Conservation (phyloP, 148 eudicot genomes). For the Fagopyrum tataricum region DNA sequence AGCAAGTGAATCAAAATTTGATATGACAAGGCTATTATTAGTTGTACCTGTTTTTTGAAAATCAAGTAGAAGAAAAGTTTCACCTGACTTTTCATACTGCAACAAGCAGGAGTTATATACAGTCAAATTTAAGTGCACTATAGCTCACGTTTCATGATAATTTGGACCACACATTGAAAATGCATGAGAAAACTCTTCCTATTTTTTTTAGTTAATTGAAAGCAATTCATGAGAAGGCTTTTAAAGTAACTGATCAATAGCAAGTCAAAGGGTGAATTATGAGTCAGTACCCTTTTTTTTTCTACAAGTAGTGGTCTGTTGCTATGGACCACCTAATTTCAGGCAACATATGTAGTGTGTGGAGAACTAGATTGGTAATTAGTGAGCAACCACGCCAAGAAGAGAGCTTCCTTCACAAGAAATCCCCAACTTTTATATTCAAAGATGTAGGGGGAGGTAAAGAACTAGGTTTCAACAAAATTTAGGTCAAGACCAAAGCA, state of each 20-base stretch:
- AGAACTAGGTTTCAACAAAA: background rate
- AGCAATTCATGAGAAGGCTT: background rate
- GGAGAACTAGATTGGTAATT: background rate
- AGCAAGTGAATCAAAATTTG: background rate
- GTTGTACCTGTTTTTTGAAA: background rate
- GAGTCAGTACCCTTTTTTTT: background rate
- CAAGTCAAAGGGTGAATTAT: constrained; percentile 10
- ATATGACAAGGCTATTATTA: constrained; percentile 2
- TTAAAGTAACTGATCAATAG: constrained; percentile 2
- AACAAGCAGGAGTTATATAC: background rate
- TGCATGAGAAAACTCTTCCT: background rate
- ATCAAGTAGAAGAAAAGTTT: background rate
- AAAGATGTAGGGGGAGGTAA: background rate
- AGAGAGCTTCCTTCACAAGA: constrained; percentile 7
- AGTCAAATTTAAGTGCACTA: background rate
- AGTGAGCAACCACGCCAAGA: background rate
- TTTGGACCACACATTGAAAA: constrained; percentile 5
- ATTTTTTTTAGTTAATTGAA: background rate
- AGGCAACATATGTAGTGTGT: constrained; percentile 8
- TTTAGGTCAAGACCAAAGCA: too few relatives aligned
- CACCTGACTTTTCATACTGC: constrained; percentile 9
- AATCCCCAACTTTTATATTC: background rate
- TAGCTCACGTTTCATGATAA: background rate
- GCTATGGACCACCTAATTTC: constrained; percentile 7
- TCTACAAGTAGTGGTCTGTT: constrained; percentile 5